Conservation (phyloP, 768 basidiomycete genomes). For the Macrolepiota dolichaula region DNA sequence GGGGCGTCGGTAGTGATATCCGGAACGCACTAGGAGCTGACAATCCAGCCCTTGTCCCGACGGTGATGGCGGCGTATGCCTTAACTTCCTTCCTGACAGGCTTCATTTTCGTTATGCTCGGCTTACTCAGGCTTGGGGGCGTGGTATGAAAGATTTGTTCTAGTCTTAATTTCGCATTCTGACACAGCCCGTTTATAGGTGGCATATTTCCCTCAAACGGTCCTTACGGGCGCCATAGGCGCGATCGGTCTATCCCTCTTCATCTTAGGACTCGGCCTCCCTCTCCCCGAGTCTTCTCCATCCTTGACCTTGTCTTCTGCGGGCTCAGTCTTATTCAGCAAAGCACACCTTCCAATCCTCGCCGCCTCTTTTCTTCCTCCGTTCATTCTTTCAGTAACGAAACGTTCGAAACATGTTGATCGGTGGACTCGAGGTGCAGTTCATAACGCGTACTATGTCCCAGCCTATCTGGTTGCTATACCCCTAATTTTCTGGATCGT, state of each 20-base stretch:
- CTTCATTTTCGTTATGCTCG: conserved; percentile 17
- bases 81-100: conserved; percentile 20
- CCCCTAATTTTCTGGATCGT: conserved; percentile 19
- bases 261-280: conserved; percentile 16
- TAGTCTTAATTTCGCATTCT: background rate
- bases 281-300: conserved; percentile 5
- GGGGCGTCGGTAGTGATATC: conserved; percentile 18
- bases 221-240: conserved; percentile 21
- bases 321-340: conserved; percentile 14
- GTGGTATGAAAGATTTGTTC: conserved; percentile 12
- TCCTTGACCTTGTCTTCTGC: conserved; percentile 15
- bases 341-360: conserved; percentile 16
- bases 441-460: conserved; percentile 18
- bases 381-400: conserved; percentile 16
- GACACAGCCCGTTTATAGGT: conserved; percentile 12
- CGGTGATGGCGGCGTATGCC: conserved; percentile 23
- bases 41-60: conserved; percentile 21
- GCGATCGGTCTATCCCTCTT: conserved; percentile 21
- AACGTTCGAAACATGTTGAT: conserved; percentile 15
- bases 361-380: conserved; percentile 20
- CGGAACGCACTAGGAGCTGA: conserved; percentile 17
- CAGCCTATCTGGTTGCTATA: conserved; percentile 16
- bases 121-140: conserved; percentile 18
- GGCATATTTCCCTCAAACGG: conserved; percentile 22
- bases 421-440: conserved; percentile 16